These are phyloP conservation scores for Colletotrichum cuscutae DNA, from an alignment of 2,329 filamentous ascomycete species.

Conservation along the genomic window DNA sequence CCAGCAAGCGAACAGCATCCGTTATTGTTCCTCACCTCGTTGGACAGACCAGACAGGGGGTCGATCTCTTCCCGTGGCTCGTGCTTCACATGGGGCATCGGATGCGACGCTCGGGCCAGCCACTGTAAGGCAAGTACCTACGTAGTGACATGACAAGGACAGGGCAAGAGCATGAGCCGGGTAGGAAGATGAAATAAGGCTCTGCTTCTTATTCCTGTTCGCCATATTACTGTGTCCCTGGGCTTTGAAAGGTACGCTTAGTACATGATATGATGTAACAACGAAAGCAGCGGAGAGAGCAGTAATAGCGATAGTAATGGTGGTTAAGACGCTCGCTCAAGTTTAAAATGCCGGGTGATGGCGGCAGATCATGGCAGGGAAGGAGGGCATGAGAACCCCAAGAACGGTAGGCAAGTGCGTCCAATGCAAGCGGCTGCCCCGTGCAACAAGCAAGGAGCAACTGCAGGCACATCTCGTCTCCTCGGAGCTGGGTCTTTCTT, in stretches of 20 bases:
- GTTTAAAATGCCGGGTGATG: too few relatives aligned
- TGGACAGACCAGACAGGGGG: background rate
- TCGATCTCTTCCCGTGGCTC: background rate
- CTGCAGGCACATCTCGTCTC: background rate
- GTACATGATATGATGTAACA: too few relatives aligned
- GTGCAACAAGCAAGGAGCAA: conserved; percentile 2
- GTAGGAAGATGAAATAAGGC: background rate
- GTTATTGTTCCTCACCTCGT: background rate
- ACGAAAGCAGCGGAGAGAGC: background rate
- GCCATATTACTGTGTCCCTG: too few relatives aligned
- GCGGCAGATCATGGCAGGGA: background rate
- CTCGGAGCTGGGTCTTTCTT: background rate
- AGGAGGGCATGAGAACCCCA: background rate
- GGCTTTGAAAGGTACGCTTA: too few relatives aligned
- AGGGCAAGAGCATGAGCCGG: background rate
- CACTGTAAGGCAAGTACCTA: background rate
- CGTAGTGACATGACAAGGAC: background rate
- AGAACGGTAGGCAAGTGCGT: conserved; percentile 29
- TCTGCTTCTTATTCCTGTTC: too few relatives aligned
- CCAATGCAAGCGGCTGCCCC: conserved; percentile 22
- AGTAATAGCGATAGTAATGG: background rate
- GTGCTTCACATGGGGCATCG: background rate
- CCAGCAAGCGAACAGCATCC: background rate
- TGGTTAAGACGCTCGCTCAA: background rate
- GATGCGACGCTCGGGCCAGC: conserved; percentile 4